Percentiles rank a stretch among this genome's conserved stretches.
These are phyloP conservation scores for Apostasia shenzhenica DNA, from an alignment of 106 monocot genomes.

Conservation along the genomic window DNA sequence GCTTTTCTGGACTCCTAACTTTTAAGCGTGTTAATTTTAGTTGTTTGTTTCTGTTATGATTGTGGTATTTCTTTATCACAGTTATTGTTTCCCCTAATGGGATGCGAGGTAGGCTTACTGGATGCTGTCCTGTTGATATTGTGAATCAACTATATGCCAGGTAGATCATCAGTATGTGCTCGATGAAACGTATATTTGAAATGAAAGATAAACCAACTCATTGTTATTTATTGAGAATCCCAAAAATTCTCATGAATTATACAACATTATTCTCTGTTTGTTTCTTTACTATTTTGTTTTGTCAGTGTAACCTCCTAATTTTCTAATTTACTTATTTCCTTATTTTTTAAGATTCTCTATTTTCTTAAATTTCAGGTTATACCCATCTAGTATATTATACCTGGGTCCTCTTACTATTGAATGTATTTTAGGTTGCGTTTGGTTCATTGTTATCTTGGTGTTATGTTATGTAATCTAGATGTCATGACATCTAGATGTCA, in stretches of 20 bases:
- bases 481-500: too few species aligned
- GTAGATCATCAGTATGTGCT: conserved; percentile 22
- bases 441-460: too few species aligned
- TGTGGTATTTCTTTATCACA: conserved; percentile 26
- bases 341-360: too few species aligned
- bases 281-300: background rate
- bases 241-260: background rate
- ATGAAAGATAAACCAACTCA: background rate
- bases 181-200: background rate
- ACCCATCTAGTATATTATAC: too few species aligned
- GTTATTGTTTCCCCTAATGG: conserved; percentile 91
- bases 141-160: conserved; percentile 83
- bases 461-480: too few species aligned
- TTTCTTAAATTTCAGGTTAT: too few species aligned
- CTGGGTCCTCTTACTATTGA: too few species aligned
- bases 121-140: conserved; percentile 84
- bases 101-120: conserved; percentile 79
- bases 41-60: background rate
- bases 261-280: background rate
- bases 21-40: background rate
- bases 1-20: too few species aligned
- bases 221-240: background rate
- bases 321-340: too few species aligned
- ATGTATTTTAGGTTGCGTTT: too few species aligned
- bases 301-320: too few species aligned